Base-by-base conservation (phyloP, 2,329 filamentous ascomycete genomes). In the Didymella lethalis region DNA sequence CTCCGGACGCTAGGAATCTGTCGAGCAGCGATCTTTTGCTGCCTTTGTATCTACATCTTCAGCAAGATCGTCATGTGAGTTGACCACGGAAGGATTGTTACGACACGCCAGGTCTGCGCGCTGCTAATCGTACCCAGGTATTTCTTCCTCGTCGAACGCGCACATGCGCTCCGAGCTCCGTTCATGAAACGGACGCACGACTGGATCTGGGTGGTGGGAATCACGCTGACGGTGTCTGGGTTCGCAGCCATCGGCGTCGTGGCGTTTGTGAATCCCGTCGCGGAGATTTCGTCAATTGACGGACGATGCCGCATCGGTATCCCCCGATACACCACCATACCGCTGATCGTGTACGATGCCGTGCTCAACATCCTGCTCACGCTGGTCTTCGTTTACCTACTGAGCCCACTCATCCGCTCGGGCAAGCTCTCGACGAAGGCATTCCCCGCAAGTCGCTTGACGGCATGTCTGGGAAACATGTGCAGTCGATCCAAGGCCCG, bases 101-200 rank as follows among this genome's bases (percentile, higher is more conserved):
- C 29, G 1, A 11, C 10, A 11, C 10, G 29, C 11, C 29, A 11
- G 7, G 1, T 29, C 28, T 25, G 14, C 11, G 4, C 11, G n/a
- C 18, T 7, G 40, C 32, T 38, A 5, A 23, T 28, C 29, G 31
- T 4, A 3, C 2, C 7, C 23, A 76, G 75, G 66, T 79, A 80
- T 53, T 59, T 79, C 4, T 80, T 80, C 56, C 70, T 81, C 0
- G 71, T 80, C 25, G 79, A 81, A 57, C 69, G 79, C 25, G 71
- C 73, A 10, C 78, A 80, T 58, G 71, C 72, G 7, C 63, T 80
- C 16, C 71, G 78, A 36, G 66, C 73, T 7, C 69, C 75, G 0
- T 72, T 74, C 56, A 64, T 68, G 36, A 57, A 68, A 2, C 69
- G 79, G 20, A 48, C 58, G 6, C 63, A 66, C 12, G 77, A 80